phyloP scores from a whole-genome alignment of 2,329 filamentous ascomycete genomes.

The Oidium heveae region DNA sequence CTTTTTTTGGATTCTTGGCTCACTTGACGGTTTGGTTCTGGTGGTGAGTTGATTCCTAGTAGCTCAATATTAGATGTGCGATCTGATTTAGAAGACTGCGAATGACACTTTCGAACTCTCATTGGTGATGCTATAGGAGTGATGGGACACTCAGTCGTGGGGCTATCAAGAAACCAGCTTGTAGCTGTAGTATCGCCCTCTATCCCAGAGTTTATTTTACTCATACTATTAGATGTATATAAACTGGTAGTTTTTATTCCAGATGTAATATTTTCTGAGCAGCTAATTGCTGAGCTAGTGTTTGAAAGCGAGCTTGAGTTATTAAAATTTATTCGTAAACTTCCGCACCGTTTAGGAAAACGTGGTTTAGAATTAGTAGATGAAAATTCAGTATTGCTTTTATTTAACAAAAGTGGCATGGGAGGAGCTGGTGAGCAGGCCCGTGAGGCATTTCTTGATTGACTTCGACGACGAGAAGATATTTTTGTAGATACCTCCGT shows the following conservation, averaged over 20 bases:
- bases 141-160: background rate
- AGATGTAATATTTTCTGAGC: background rate
- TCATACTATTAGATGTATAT: background rate
- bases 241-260: background rate
- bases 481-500: background rate
- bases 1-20: too few relatives aligned
- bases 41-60: too few relatives aligned
- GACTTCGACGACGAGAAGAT: conserved; percentile 3
- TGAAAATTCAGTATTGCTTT: too few relatives aligned
- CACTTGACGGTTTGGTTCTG: too few relatives aligned
- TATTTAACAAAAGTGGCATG: conserved; percentile 4
- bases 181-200: conserved; percentile 2
- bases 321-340: conserved; percentile 5
- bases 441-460: conserved; percentile 4
- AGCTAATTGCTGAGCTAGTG: background rate
- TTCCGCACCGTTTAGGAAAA: conserved; percentile 4
- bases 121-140: conserved; percentile 1
- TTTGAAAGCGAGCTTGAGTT: background rate
- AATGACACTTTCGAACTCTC: too few relatives aligned
- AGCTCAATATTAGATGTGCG: too few relatives aligned
- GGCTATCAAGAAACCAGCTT: conserved; percentile 2
- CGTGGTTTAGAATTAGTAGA: background rate
- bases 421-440: conserved; percentile 5
- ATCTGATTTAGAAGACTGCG: too few relatives aligned
- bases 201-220: background rate